Conservation (phyloP, 2,329 filamentous ascomycete genomes). For the Clonostachys solani region DNA sequence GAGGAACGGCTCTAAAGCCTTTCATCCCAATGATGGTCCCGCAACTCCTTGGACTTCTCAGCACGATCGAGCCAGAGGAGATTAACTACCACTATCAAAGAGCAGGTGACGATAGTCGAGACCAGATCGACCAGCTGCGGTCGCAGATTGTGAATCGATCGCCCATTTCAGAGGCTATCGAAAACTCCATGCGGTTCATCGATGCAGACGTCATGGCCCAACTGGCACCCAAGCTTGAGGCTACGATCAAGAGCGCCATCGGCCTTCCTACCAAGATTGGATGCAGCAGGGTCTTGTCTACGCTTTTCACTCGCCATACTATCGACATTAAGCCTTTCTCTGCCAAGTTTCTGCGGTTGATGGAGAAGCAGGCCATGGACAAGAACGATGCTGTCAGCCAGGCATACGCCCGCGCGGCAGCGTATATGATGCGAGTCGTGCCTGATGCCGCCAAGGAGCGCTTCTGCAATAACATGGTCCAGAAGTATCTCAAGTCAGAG, state of each 20-base stretch:
- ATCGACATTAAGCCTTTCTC: conserved; percentile 72
- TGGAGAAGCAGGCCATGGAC: conserved; percentile 81
- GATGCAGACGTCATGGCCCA: conserved; percentile 74
- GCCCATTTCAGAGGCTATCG: conserved; percentile 88
- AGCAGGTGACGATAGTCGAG: conserved; percentile 79
- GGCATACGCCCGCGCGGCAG: conserved; percentile 80
- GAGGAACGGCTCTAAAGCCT: conserved; percentile 70
- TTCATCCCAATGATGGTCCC: conserved; percentile 81
- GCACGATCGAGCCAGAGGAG: conserved; percentile 81
- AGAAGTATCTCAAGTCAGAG: conserved; percentile 77
- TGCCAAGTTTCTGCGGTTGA: conserved; percentile 68
- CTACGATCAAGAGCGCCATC: conserved; percentile 78
- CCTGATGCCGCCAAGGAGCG: conserved; percentile 42
- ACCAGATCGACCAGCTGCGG: conserved; percentile 85
- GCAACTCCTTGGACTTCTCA: conserved; percentile 75
- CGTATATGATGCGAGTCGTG: conserved; percentile 70
- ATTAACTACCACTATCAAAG: conserved; percentile 93
- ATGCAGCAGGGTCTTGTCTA: conserved; percentile 79
- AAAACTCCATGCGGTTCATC: conserved; percentile 79
- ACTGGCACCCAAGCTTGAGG: conserved; percentile 68
- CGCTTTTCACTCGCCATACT: conserved; percentile 75
- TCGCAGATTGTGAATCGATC: conserved; percentile 78
- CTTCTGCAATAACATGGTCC: conserved; percentile 51
- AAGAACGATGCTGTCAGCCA: conserved; percentile 91
- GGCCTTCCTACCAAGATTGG: conserved; percentile 94